These are phyloP conservation scores for Alloascoidea hylecoeti DNA, from an alignment of 805 yeast genomes.

Conservation along the genomic window DNA sequence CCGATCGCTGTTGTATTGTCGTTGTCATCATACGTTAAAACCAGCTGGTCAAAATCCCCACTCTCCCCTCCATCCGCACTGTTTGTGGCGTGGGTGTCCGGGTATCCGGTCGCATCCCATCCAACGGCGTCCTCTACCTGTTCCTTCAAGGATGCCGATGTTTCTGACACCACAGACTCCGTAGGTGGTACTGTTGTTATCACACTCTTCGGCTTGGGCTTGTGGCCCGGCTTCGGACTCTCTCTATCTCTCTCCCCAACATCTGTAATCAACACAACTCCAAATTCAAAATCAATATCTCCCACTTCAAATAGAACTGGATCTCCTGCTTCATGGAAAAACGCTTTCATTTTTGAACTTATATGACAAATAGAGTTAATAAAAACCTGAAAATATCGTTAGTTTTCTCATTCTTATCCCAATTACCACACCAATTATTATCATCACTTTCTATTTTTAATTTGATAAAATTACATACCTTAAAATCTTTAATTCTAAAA, in stretches of 20 bases:
- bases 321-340: background rate
- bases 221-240: background rate
- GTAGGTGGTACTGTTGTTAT: no score
- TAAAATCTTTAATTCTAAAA: background rate
- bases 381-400: no score
- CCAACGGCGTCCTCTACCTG: background rate
- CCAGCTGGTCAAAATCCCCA: background rate
- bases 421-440: no score
- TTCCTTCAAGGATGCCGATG: no score
- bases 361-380: background rate
- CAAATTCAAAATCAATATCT: background rate
- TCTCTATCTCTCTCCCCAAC: background rate
- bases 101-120: background rate
- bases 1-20: background rate
- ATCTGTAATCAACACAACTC: background rate
- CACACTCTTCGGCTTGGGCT: background rate
- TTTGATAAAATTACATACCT: background rate
- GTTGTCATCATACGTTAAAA: background rate
- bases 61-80: background rate
- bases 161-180: no score
- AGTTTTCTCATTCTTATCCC: no score
- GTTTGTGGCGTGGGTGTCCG: background rate
- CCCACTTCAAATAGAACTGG: background rate
- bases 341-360: background rate
- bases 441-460: no score